Evolutionary conservation across 2,329 filamentous ascomycete genomes (phyloP), one percentile per base, ranked within the genome.

Genomic region (Diaporthe humulicola): DNA sequence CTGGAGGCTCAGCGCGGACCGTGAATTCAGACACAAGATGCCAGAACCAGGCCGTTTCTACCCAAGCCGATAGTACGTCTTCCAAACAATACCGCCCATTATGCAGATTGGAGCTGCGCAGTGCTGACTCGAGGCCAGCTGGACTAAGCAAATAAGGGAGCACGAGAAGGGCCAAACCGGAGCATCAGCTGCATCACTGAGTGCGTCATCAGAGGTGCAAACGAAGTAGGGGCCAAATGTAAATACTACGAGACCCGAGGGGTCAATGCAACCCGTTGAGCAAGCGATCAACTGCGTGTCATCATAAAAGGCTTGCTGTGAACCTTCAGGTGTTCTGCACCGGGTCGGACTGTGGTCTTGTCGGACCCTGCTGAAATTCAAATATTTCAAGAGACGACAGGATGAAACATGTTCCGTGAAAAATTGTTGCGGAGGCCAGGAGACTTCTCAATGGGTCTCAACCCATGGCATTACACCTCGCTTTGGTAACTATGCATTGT

Each of bases 61-160:
- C 86, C 95, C 95, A 48, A 97, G 94, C 87, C 90, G 95, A 91
- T 93, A 95, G 94, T 96, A 88, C 81, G 93, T 84, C 57, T n/a
- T 36, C 28, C 25, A 9, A 5, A 1, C 14, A 22, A 25, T n/a
- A 10, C 12, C n/a, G 8, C 4, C 6, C 9, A 30, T 1, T 15
- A 22, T 9, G 60, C 25, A 4, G 7, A 14, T 36, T 3, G 6
- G 25, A 10, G 33, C n/a, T 28, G 0, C 30, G 5, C 25, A 30
- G 40, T 22, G 28, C 74, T 76, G 38, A 76, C 56, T 50, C 19
- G 30, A 40, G 22, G 22, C 40, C 76, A 87, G 86, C 71, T 87
- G 85, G 86, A 84, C 80, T 78, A 86, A 81, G 76, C 86, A 87
- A 77, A 85, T 87, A 76, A 83, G 81, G 76, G 85, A 87, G 79